Evolutionary conservation across 2,329 filamentous ascomycete species (phyloP), one percentile per base, ranked within the genome.

Genomic region (Hymenoscyphus linearis): DNA sequence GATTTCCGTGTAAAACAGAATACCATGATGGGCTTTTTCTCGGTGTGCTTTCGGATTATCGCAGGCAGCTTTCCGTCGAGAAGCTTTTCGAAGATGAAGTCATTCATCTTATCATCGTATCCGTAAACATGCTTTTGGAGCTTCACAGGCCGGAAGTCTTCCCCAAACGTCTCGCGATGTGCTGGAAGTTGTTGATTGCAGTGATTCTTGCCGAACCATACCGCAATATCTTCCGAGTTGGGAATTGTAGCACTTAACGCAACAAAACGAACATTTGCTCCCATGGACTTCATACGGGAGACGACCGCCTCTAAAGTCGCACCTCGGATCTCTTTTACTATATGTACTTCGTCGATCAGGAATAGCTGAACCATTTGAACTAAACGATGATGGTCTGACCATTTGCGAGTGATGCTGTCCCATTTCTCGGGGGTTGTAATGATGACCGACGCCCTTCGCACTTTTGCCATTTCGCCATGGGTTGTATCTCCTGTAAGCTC

Each of bases 381-480:
- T 18, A 96, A 76, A 65, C 81, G 88, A 58, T 82, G 81, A 68
- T 96, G 88, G 67, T 96, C 91, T 67, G 87, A 85, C 91, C 91
- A 96, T 70, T 91, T 93, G 18, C 91, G 81, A 0, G 91, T 96
- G 72, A 95, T 87, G 62, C 90, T 93, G 71, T 96, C 91, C 91
- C 91, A 96, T 70, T 96, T 96, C 74, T 96, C 91, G 0, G 91
- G 91, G 0, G 91, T 96, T 0, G 91, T 95, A 64, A 96, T 82
- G 66, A 96, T 93, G 65, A 96, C 90, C 54, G 86, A 87, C 2
- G 90, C 90, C 67, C 80, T 84, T 63, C 91, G 86, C 5, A 93
- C 87, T 59, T 82, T 84, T 25, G 80, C 79, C 62, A 92, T 79
- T 66, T 93, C 85, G 4, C 77, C 75, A 57, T 82, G 78, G 40